These are phyloP conservation scores for Colletotrichum ledebouriae DNA, from an alignment of 2,329 filamentous ascomycete genomes.

Conservation along the genomic window DNA sequence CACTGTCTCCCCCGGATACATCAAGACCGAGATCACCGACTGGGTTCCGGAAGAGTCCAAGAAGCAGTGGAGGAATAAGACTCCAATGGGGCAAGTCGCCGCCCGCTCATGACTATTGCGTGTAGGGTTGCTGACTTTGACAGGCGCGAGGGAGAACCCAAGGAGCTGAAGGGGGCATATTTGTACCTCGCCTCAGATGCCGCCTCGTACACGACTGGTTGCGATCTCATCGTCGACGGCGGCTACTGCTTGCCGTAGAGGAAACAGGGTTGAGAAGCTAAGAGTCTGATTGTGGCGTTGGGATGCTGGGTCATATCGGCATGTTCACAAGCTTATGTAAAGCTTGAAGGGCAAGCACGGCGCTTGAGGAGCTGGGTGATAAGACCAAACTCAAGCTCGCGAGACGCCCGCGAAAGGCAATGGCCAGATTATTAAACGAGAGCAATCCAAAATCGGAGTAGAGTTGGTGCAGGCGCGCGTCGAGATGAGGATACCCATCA, in stretches of 20 bases:
- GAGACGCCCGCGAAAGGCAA: neutral
- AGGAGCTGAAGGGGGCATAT: slow-evolving; percentile 87
- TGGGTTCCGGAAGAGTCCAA: slow-evolving; percentile 77
- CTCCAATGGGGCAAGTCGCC: slow-evolving; percentile 75
- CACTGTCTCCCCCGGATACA: slow-evolving; percentile 81
- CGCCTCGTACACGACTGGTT: slow-evolving; percentile 83
- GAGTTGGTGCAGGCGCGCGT: neutral
- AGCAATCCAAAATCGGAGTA: neutral
- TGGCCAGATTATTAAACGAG: neutral
- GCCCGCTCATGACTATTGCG: neutral
- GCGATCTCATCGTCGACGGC: slow-evolving; percentile 81
- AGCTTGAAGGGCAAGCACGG: neutral
- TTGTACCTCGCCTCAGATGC: slow-evolving; percentile 86
- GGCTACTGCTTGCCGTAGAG: slow-evolving; percentile 72
- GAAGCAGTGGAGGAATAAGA: slow-evolving; percentile 82
- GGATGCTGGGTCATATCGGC: slow-evolving; percentile 4
- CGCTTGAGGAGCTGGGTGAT: neutral
- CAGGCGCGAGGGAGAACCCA: slow-evolving; percentile 76
- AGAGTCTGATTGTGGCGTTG: neutral
- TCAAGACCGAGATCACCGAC: slow-evolving; percentile 78
- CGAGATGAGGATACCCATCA: no score
- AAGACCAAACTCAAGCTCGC: slow-evolving; percentile 16
- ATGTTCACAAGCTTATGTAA: neutral
- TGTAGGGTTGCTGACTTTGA: slow-evolving; percentile 39
- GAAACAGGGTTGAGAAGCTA: neutral